These are phyloP conservation scores for Microsporum audouinii DNA, from an alignment of 2,329 filamentous ascomycete genomes.

Conservation along the genomic window DNA sequence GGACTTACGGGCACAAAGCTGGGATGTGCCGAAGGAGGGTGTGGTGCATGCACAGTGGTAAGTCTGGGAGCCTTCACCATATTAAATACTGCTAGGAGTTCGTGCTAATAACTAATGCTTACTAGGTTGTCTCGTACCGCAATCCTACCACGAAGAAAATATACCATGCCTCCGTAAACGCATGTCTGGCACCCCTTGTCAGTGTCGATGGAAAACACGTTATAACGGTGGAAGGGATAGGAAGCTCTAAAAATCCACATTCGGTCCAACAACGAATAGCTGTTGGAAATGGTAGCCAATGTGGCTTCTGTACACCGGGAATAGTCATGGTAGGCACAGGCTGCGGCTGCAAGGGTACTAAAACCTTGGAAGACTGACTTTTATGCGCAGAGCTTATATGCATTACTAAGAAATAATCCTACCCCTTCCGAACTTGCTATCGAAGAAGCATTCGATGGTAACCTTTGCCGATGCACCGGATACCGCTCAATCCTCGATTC, in stretches of 20 bases:
- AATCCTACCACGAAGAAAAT: slow-evolving; percentile 87
- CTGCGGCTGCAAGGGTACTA: not conserved
- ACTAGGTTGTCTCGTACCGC: slow-evolving; percentile 68
- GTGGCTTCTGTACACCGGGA: slow-evolving; percentile 89
- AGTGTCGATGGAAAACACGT: slow-evolving; percentile 97
- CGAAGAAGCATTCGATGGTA: slow-evolving; percentile 95
- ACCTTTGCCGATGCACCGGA: slow-evolving; percentile 88
- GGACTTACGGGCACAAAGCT: slow-evolving; percentile 92
- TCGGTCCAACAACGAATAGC: slow-evolving; percentile 85
- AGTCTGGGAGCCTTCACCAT: slow-evolving; percentile 15
- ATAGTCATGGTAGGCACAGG: slow-evolving; percentile 63
- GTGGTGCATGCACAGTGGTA: slow-evolving; percentile 87
- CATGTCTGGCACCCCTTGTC: slow-evolving; percentile 82
- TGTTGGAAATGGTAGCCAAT: slow-evolving; percentile 84
- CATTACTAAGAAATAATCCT: slow-evolving; percentile 73
- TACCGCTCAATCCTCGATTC: slow-evolving; percentile 91
- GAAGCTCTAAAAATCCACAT: slow-evolving; percentile 74
- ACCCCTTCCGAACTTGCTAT: slow-evolving; percentile 68
- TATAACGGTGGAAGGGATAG: slow-evolving; percentile 94
- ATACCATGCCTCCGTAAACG: slow-evolving; percentile 94
- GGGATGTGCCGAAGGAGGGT: slow-evolving; percentile 92
- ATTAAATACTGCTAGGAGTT: not conserved
- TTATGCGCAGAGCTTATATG: slow-evolving; percentile 62
- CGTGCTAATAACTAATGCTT: not conserved
- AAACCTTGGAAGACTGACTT: not conserved